phyloP scores from a whole-genome alignment of 1,284 basidiomycete genomes.

The Rugosomyces carneus region DNA sequence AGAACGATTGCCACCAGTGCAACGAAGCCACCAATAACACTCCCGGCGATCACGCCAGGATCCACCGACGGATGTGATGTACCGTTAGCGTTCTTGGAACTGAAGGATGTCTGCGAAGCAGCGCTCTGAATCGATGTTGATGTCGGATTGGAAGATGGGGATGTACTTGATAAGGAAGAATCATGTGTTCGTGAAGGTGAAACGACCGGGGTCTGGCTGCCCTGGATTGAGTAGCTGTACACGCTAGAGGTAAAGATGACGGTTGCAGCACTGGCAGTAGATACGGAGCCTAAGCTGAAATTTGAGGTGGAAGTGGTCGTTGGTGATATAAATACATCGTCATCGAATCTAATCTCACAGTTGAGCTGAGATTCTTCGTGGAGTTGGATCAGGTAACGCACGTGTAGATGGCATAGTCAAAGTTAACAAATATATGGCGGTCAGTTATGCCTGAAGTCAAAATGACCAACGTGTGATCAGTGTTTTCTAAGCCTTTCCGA shows the following conservation, averaged over 20 bases:
- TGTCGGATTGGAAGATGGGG: neutral
- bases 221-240: no score
- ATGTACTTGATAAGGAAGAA: no score
- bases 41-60: slow-evolving; percentile 11
- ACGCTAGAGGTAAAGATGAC: no score
- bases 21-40: slow-evolving; percentile 9
- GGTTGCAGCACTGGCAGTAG: no score
- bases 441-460: slow-evolving; percentile 14
- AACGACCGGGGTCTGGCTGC: no score
- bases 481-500: slow-evolving; percentile 17
- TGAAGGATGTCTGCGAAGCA: neutral
- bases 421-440: slow-evolving; percentile 27
- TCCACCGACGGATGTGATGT: neutral
- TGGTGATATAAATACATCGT: neutral
- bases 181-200: no score
- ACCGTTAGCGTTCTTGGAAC: neutral
- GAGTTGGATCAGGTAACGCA: no score
- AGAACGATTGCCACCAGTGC: slow-evolving; percentile 6
- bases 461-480: slow-evolving; percentile 23
- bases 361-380: no score
- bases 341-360: no score
- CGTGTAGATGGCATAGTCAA: slow-evolving; percentile 36
- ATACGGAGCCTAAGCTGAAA: no score
- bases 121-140: neutral
- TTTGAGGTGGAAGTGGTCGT: neutral